Conservation (phyloP, 805 yeast genomes). For the Metschnikowia hibisci region DNA sequence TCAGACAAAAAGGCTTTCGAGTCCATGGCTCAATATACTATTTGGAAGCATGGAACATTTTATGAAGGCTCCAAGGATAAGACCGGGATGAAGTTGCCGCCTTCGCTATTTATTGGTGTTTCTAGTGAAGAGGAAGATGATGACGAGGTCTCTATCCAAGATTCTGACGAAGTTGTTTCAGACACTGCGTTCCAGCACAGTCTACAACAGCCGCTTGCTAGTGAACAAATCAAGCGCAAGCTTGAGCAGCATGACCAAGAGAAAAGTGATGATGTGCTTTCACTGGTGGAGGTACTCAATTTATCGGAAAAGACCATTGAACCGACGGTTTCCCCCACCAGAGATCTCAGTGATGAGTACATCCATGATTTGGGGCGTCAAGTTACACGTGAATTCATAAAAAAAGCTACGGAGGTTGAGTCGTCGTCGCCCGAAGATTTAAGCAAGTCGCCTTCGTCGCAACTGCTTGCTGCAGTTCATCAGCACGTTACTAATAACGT, state of each 20-base stretch:
- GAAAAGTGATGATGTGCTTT: not conserved
- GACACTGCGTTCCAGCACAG: not conserved
- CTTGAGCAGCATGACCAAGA: not conserved
- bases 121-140: not conserved
- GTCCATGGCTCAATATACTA: slow-evolving; percentile 36
- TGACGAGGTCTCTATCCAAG: not conserved
- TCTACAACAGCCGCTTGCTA: slow-evolving; percentile 2
- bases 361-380: slow-evolving; percentile 34
- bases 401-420: slow-evolving; percentile 31
- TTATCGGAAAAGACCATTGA: not conserved
- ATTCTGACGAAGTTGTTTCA: not conserved
- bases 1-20: slow-evolving; percentile 38
- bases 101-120: not conserved
- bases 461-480: slow-evolving; percentile 22
- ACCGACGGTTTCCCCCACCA: not conserved
- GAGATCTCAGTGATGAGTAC: slow-evolving; percentile 12
- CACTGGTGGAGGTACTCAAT: slow-evolving; percentile 1
- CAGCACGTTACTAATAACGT: slow-evolving; percentile 31
- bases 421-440: slow-evolving; percentile 15
- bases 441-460: slow-evolving; percentile 9
- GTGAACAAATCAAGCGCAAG: not conserved
- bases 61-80: slow-evolving; percentile 10
- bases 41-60: slow-evolving; percentile 38
- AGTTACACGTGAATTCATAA: slow-evolving; percentile 30
- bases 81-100: slow-evolving; percentile 10